Percentiles rank a stretch among this genome's conserved stretches.
These are phyloP conservation scores for Vaccinium darrowii DNA, from an alignment of 148 eudicot genomes.

Conservation along the genomic window DNA sequence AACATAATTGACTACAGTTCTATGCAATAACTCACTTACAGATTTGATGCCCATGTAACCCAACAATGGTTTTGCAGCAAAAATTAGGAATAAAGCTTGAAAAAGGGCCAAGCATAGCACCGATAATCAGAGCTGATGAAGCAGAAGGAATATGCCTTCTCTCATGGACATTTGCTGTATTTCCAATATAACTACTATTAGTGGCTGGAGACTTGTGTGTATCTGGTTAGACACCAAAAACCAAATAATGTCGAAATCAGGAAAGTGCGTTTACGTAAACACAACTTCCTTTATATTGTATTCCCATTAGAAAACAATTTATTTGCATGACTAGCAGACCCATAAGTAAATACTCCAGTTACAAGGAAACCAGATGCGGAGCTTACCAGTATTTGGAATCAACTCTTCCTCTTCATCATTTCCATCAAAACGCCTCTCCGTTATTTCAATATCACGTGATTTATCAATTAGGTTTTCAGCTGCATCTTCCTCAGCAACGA, in stretches of 20 bases:
- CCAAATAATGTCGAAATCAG: conserved; percentile 6
- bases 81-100: conserved; percentile 34
- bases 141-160: conserved; percentile 39
- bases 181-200: background rate
- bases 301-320: background rate
- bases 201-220: conserved; percentile 2
- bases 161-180: conserved; percentile 11
- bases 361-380: conserved; percentile 29
- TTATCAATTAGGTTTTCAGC: background rate
- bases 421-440: conserved; percentile 9
- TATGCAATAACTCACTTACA: conserved; percentile 23
- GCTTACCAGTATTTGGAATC: conserved; percentile 7
- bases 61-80: conserved; percentile 29
- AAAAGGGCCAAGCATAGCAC: conserved; percentile 33
- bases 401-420: conserved; percentile 10
- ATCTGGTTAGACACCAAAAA: conserved; percentile 8
- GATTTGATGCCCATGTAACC: conserved; percentile 33
- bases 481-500: conserved; percentile 48
- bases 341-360: background rate
- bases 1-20: background rate
- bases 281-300: background rate
- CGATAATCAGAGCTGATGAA: conserved; percentile 37
- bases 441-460: background rate
- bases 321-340: background rate
- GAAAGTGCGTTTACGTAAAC: background rate